Percentiles rank a stretch among this genome's conserved stretches.
These are phyloP conservation scores for Aaosphaeria pasadenensis DNA, from an alignment of 2,329 filamentous ascomycete genomes.

Conservation along the genomic window DNA sequence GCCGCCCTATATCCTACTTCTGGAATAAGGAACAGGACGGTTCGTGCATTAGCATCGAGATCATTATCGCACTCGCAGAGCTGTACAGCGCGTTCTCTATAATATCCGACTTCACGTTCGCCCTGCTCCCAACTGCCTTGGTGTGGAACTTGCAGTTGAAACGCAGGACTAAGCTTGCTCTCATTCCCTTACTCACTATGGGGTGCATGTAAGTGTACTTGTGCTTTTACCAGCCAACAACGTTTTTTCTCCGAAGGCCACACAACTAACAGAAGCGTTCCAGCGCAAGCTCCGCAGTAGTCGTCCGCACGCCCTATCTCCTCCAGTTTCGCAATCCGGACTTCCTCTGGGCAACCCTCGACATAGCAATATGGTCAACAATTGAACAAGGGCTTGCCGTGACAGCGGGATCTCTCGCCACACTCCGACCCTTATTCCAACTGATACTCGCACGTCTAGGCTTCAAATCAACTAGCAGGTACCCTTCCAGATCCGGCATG, in stretches of 20 bases:
- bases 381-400: slow-evolving; percentile 38
- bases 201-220: slow-evolving; percentile 44
- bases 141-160: slow-evolving; percentile 52
- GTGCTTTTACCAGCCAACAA: neutral
- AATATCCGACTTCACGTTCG: slow-evolving; percentile 49
- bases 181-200: slow-evolving; percentile 49
- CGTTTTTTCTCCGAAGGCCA: no score
- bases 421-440: slow-evolving; percentile 32
- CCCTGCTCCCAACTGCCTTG: slow-evolving; percentile 49
- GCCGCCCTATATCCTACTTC: slow-evolving; percentile 48
- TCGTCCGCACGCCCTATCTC: slow-evolving; percentile 29
- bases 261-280: neutral
- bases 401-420: slow-evolving; percentile 33
- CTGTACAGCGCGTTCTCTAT: slow-evolving; percentile 48
- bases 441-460: slow-evolving; percentile 5
- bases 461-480: neutral
- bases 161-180: slow-evolving; percentile 46
- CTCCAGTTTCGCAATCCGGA: slow-evolving; percentile 25
- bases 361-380: slow-evolving; percentile 36
- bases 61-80: slow-evolving; percentile 43
- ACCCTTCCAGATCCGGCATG: neutral
- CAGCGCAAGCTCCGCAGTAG: slow-evolving; percentile 32
- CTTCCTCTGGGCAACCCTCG: slow-evolving; percentile 32
- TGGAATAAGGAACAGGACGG: slow-evolving; percentile 43
- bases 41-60: slow-evolving; percentile 39